Conservation (phyloP, 108 stramenopile genomes). For the Skeletonema costatum region DNA sequence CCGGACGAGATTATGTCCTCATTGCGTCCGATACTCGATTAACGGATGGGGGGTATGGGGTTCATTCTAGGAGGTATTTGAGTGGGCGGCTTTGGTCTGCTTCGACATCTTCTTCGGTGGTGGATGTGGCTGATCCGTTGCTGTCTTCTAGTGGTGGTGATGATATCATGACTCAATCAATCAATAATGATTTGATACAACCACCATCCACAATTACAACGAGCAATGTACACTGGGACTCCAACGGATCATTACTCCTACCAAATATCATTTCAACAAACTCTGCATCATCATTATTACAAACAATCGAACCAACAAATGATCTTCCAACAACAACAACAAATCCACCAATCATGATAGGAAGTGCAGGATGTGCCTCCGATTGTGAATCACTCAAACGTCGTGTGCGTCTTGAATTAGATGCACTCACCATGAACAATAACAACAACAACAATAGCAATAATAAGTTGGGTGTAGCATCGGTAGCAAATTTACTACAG, state of each 20-base stretch:
- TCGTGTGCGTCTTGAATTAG: constrained; percentile 58
- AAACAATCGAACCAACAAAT: neutral
- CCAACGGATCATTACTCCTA: neutral
- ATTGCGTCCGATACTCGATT: constrained; percentile 77
- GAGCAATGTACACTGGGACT: neutral
- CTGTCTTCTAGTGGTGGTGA: neutral
- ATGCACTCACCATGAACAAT: constrained; percentile 22
- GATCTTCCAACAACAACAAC: neutral
- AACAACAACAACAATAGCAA: constrained; percentile 18
- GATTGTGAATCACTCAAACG: constrained; percentile 80
- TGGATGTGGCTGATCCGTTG: neutral
- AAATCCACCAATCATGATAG: constrained; percentile 58
- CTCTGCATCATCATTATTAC: neutral
- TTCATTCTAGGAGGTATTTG: constrained; percentile 63
- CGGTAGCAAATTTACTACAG: constrained; percentile 67
- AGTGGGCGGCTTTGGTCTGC: constrained; percentile 66
- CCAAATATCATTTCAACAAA: neutral
- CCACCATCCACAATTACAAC: neutral
- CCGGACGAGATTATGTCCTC: constrained; percentile 69
- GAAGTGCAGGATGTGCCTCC: constrained; percentile 74
- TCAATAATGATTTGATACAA: too few relatives aligned
- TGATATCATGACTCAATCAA: too few relatives aligned
- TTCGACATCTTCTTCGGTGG: constrained; percentile 4
- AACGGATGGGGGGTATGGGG: constrained; percentile 74
- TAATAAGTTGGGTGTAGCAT: constrained; percentile 25